Conservation (phyloP, 306 rosid genomes). For the Acacia confusa region DNA sequence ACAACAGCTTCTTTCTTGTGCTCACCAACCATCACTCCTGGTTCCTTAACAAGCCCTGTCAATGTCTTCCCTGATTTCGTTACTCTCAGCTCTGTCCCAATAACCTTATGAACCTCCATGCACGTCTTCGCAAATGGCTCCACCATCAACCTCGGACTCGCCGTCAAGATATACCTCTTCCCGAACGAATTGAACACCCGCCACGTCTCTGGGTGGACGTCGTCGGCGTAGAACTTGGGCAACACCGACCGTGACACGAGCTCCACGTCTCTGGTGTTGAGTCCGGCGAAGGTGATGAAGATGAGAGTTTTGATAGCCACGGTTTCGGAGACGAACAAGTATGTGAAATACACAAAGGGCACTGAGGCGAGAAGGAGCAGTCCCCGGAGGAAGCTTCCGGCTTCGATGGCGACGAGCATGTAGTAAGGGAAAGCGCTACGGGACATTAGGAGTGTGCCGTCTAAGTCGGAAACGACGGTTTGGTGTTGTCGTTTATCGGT, state of each 20-base stretch:
- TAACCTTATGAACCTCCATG: background rate
- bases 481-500: background rate
- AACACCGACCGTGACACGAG: background rate
- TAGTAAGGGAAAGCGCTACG: background rate
- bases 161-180: background rate
- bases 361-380: background rate
- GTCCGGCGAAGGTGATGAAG: background rate
- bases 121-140: background rate
- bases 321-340: background rate
- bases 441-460: background rate
- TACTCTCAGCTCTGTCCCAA: background rate
- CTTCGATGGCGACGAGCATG: background rate
- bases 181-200: background rate
- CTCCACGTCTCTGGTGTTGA: background rate
- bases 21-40: background rate
- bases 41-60: background rate
- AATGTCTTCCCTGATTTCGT: background rate
- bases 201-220: background rate
- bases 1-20: background rate
- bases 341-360: background rate
- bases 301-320: background rate
- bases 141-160: background rate
- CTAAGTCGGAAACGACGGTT: background rate
- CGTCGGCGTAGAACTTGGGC: background rate
- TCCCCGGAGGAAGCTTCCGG: background rate